A percentile compares a stretch with the other conserved stretches of the same genome.
Conservation (phyloP, 192 early-diverging fungal genomes). For the Rhizophagus clarus region DNA sequence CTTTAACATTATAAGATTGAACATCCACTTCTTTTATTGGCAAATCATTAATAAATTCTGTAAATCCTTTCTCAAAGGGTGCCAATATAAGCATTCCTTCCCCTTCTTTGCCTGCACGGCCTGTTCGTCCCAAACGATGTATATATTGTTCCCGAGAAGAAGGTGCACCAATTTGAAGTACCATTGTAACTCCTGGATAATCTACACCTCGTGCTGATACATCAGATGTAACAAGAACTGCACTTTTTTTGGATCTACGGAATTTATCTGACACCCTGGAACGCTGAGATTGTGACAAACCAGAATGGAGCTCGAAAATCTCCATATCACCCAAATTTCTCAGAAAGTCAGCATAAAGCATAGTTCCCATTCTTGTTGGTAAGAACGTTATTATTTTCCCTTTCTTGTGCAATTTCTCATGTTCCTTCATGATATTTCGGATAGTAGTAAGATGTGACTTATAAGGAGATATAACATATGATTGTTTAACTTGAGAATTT, state of each 20-base stretch:
- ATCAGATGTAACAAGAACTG: conserved; percentile 89
- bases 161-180: conserved; percentile 89
- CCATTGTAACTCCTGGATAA: conserved; percentile 90
- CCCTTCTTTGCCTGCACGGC: conserved; percentile 90
- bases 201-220: conserved; percentile 98
- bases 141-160: conserved; percentile 86
- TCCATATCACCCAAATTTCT: conserved; percentile 46
- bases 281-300: conserved; percentile 73
- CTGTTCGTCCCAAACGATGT: conserved; percentile 95
- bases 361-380: conserved; percentile 74
- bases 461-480: conserved; percentile 66
- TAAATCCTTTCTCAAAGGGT: conserved; percentile 78
- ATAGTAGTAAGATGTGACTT: conserved; percentile 63
- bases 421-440: conserved; percentile 65
- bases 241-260: conserved; percentile 53
- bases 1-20: conserved; percentile 39
- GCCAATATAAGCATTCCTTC: conserved; percentile 81
- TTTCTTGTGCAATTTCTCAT: conserved; percentile 55
- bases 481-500: conserved; percentile 79
- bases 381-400: conserved; percentile 91
- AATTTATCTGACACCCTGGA: conserved; percentile 74
- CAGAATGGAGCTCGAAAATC: conserved; percentile 77
- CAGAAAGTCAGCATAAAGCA: conserved; percentile 66
- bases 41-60: conserved; percentile 59
- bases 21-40: conserved; percentile 56